Base-by-base conservation (phyloP, 768 basidiomycete genomes). In the Phylloporus rhodoxanthus region DNA sequence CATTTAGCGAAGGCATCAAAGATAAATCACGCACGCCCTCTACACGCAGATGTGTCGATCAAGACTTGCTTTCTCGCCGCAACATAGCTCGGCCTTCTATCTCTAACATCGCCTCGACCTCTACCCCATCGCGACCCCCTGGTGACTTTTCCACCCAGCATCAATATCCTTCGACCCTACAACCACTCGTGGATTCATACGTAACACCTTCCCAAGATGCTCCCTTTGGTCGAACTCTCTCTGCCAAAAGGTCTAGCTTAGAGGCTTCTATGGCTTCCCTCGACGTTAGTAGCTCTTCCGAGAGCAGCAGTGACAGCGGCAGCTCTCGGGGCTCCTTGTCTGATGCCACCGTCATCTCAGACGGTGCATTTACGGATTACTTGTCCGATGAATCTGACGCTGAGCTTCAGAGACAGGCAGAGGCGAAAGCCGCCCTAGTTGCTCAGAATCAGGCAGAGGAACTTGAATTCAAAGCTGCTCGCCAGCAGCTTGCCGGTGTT, bases 371-470 rank as follows among this genome's bases (percentile, higher is more conserved):
- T 61, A 92, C 90, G 11, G 90, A 92, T 64, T 92, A 92, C 64
- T 69, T 91, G 26, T 91, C 88, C n/a, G 89, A 91, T 62, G 89
- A 92, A 68, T 91, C 88, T n/a, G 89, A 92, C 60, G 87, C 82
- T 23, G 89, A 92, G 63, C 67, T 92, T 47, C 89, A 92, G 68
- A 75, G 87, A 51, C 88, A 91, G 67, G 89, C 89, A 5, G 90
- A 91, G 60, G 81, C 80, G 19, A 81, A 79, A 53, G 89, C 89
- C 4, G 86, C 83, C 5, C 65, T 87, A 37, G 68, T 87, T 14
- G 88, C 86, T n/a, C 85, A 89, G 70, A 86, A 78, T 52, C 82
- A 85, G 58, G 78, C 81, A 39, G 88, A 91, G 65, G 88, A 91
- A 62, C 71, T 77, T 53, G 88, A 91, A 62, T 91, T 91, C 70